phyloP scores from a whole-genome alignment of 495 filamentous ascomycete genomes.

The Venustampulla echinocandica region DNA sequence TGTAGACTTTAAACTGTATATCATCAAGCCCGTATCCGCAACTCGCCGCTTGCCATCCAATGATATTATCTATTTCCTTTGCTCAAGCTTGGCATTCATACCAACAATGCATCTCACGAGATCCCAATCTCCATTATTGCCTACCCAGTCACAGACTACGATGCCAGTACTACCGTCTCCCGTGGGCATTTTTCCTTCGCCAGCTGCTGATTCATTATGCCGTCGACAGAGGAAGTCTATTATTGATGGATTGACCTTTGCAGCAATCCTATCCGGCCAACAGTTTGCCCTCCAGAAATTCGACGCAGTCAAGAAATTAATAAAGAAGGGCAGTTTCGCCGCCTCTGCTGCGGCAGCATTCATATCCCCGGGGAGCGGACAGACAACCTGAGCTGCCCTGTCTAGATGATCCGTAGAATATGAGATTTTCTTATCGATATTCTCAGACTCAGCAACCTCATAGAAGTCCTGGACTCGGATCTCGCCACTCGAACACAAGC shows the following conservation, averaged over 20 bases:
- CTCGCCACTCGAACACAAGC: constrained; percentile 59
- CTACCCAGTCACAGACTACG: constrained; percentile 91
- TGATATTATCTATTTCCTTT: constrained; percentile 29
- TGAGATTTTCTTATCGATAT: constrained; percentile 72
- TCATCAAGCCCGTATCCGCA: too few species aligned
- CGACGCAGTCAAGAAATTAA: constrained; percentile 85
- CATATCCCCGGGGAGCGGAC: constrained; percentile 23
- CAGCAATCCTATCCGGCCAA: constrained; percentile 93
- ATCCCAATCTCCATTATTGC: constrained; percentile 86
- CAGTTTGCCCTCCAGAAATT: constrained; percentile 89
- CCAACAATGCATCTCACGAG: constrained; percentile 80
- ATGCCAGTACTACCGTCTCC: constrained; percentile 85
- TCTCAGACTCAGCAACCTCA: constrained; percentile 66
- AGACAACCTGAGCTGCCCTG: constrained; percentile 49
- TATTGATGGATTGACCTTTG: constrained; percentile 83
- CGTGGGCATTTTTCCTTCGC: constrained; percentile 33
- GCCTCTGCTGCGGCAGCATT: constrained; percentile 13
- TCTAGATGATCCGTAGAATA: constrained; percentile 65
- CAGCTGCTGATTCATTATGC: constrained; percentile 40
- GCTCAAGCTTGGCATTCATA: constrained; percentile 72
- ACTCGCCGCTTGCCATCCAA: too few species aligned
- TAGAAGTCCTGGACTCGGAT: constrained; percentile 94
- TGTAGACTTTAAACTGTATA: constrained; percentile 15
- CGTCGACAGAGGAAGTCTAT: constrained; percentile 67
- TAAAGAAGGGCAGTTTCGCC: constrained; percentile 55